Evolutionary conservation across 2,329 filamentous ascomycete genomes (phyloP).

Genomic region (Sarocladium kiliense): DNA sequence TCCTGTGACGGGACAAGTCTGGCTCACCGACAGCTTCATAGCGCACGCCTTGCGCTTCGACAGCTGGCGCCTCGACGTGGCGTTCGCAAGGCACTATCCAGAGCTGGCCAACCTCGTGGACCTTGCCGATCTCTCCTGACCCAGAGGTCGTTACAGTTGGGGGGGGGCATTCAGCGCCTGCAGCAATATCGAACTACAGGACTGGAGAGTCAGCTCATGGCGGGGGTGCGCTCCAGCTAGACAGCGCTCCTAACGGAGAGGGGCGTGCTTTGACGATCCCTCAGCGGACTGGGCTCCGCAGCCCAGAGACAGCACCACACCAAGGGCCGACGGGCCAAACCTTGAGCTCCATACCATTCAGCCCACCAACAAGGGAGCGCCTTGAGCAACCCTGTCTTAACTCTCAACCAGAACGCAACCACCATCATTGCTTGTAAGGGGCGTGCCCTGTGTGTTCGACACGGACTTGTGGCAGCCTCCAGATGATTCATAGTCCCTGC

Average conservation of each 20-base stretch:
- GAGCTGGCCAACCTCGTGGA: slow-evolving; percentile 8
- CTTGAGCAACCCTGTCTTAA: not conserved
- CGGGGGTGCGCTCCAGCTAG: not conserved
- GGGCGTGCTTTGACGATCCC: not conserved
- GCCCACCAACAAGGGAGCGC: not conserved
- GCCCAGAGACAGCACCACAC: slow-evolving; percentile 1
- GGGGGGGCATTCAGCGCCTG: not conserved
- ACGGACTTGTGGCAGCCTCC: not conserved
- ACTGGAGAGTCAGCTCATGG: not conserved
- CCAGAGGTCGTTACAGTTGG: not conserved
- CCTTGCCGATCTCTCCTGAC: not conserved
- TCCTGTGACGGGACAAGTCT: not conserved
- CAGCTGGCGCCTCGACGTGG: slow-evolving; percentile 5
- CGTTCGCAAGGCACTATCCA: slow-evolving; percentile 7
- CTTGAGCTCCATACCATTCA: slow-evolving; percentile 2
- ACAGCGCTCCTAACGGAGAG: not conserved
- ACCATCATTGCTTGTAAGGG: not conserved
- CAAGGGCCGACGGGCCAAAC: not conserved
- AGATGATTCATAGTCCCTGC: slow-evolving; percentile 1
- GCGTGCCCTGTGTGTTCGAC: not conserved
- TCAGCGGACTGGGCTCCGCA: slow-evolving; percentile 3
- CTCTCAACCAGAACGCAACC: not conserved
- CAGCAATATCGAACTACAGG: not conserved
- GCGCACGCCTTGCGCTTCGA: slow-evolving; percentile 4
- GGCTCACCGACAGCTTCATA: slow-evolving; percentile 6